phyloP scores from a whole-genome alignment of 2,329 filamentous ascomycete species.

The Xylariaceae sp. region DNA sequence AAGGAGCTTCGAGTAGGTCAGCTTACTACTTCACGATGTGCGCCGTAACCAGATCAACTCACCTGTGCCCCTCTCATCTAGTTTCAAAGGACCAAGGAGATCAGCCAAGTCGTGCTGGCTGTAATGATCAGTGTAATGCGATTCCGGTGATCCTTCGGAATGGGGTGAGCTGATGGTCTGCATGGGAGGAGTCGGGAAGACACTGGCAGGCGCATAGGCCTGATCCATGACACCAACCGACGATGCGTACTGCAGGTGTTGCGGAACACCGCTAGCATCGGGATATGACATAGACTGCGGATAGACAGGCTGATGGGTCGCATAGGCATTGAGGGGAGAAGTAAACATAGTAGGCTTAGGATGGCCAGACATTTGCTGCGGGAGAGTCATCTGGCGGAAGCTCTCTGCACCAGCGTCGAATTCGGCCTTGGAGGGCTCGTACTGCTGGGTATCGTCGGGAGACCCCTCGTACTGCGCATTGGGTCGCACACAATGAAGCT shows the following conservation, averaged over 20 bases:
- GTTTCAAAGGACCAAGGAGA: constrained; percentile 78
- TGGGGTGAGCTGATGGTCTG: constrained; percentile 37
- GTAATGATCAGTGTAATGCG: constrained; percentile 60
- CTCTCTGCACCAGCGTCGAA: constrained; percentile 43
- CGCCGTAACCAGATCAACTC: constrained; percentile 36
- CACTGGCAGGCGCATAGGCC: constrained; percentile 44
- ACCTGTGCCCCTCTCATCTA: constrained; percentile 85
- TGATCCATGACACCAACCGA: constrained; percentile 49
- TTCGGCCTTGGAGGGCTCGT: constrained; percentile 46
- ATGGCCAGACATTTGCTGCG: constrained; percentile 40
- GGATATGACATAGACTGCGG: constrained; percentile 45
- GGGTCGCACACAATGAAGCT: constrained; percentile 88
- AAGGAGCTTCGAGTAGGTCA: no score
- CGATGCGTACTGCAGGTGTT: constrained; percentile 50
- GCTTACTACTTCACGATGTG: no score
- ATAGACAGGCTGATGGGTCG: constrained; percentile 43
- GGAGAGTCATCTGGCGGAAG: constrained; percentile 51
- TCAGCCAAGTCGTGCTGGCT: constrained; percentile 71
- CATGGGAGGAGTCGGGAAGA: constrained; percentile 53
- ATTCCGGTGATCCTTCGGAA: constrained; percentile 43
- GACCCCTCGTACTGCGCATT: constrained; percentile 71
- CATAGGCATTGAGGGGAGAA: constrained; percentile 44
- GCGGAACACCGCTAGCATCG: constrained; percentile 42
- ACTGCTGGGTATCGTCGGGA: constrained; percentile 38
- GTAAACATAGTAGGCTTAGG: constrained; percentile 46